These are phyloP conservation scores for Triticum dicoccoides DNA, from an alignment of 176 grass and related monocot genomes.

Conservation along the genomic window DNA sequence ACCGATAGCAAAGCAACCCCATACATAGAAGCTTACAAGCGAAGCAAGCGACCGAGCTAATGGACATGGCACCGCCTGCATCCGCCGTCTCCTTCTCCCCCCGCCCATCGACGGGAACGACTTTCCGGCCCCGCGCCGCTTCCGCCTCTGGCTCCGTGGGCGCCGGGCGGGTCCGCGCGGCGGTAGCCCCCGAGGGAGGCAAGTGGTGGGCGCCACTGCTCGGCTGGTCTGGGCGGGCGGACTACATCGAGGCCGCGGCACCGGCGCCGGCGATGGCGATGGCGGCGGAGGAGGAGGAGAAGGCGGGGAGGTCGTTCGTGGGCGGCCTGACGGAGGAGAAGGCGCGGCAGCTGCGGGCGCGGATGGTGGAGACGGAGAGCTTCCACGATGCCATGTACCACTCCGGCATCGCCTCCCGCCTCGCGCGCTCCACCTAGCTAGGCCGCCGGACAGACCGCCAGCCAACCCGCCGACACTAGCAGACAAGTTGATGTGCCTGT, in stretches of 20 bases:
- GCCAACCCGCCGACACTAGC: neutral
- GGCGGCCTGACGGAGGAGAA: conserved; percentile 52
- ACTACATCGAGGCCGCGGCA: conserved; percentile 56
- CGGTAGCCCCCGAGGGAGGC: neutral
- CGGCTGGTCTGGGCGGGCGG: conserved; percentile 57
- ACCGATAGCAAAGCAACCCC: neutral
- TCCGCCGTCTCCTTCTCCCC: neutral
- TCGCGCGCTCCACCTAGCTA: conserved; percentile 42
- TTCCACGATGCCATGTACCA: conserved; percentile 16
- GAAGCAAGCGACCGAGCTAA: neutral
- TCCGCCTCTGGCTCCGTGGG: neutral
- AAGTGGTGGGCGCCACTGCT: conserved; percentile 80
- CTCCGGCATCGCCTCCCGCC: conserved; percentile 77
- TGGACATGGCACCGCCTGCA: conserved; percentile 6
- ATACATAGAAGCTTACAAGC: neutral
- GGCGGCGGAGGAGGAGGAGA: neutral
- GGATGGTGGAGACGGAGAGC: conserved; percentile 21
- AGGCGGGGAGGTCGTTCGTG: neutral
- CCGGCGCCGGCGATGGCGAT: neutral
- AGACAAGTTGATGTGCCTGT: neutral
- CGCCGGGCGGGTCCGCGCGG: neutral
- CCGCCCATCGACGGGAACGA: neutral
- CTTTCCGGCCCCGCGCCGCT: neutral
- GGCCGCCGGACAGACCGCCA: neutral
- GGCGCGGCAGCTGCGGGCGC: conserved; percentile 13